phyloP scores from a whole-genome alignment of 306 rosid species.

The Morella rubra region DNA sequence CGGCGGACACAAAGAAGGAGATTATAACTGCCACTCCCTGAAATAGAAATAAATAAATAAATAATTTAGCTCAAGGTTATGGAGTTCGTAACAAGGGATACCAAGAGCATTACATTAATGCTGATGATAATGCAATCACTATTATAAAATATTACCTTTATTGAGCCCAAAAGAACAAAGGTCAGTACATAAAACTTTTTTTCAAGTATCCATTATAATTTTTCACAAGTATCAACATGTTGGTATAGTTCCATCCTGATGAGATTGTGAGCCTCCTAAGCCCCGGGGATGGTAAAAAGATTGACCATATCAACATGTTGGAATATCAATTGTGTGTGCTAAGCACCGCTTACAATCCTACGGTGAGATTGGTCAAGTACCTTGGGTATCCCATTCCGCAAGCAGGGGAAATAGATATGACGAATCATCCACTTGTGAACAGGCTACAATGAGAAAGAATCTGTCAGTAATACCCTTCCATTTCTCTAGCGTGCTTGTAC shows the following conservation, averaged over 20 bases:
- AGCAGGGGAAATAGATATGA: conserved; percentile 87
- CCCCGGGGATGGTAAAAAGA: not conserved
- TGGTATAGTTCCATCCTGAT: too few species aligned
- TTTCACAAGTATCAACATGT: too few species aligned
- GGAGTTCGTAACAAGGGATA: not conserved
- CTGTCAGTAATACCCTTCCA: conserved; percentile 25
- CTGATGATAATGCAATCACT: not conserved
- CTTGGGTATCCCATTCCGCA: conserved; percentile 79
- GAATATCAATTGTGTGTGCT: too few species aligned
- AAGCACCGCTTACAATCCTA: not conserved
- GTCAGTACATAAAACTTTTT: not conserved
- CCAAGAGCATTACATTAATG: not conserved
- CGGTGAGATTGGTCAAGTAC: conserved; percentile 38
- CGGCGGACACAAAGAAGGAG: conserved; percentile 79
- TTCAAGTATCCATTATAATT: not conserved
- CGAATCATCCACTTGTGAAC: conserved; percentile 99
- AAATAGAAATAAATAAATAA: conserved; percentile 19
- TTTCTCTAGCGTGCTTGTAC: not conserved
- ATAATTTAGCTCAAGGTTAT: conserved; percentile 17
- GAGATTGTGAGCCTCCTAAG: too few species aligned
- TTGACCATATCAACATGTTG: not conserved
- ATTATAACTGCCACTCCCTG: conserved; percentile 77
- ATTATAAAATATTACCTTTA: not conserved
- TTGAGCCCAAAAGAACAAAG: not conserved
- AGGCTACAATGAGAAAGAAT: conserved; percentile 58